Conservation (phyloP, 257 asterid genomes). For the Echites panduratus region DNA sequence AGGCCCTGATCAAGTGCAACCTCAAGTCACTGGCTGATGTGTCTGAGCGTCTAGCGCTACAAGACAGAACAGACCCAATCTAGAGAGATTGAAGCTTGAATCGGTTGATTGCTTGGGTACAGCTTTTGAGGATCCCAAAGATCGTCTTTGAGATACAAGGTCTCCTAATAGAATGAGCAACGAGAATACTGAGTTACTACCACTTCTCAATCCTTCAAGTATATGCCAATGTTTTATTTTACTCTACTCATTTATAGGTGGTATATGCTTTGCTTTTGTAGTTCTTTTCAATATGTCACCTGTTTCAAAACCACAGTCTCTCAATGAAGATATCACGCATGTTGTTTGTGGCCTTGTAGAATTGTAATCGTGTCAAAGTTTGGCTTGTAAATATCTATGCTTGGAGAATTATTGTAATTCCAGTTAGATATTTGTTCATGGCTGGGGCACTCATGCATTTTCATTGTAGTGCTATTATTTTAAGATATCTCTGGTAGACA, state of each 20-base stretch:
- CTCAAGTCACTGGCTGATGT: conserved; percentile 83
- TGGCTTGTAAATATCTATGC: conserved; percentile 46
- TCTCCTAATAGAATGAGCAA: conserved; percentile 22
- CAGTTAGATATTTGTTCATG: conserved; percentile 8
- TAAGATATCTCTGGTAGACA: background rate
- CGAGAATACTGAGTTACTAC: conserved; percentile 37
- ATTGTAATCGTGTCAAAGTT: conserved; percentile 24
- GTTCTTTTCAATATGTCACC: background rate
- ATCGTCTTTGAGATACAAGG: conserved; percentile 16
- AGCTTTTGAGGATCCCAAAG: conserved; percentile 16
- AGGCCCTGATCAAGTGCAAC: conserved; percentile 85
- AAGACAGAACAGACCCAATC: conserved; percentile 51
- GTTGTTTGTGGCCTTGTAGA: conserved; percentile 21
- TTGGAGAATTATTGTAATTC: conserved; percentile 20
- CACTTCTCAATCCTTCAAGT: conserved; percentile 33
- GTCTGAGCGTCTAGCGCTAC: conserved; percentile 65
- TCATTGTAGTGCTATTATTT: conserved; percentile 1
- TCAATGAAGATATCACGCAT: conserved; percentile 13
- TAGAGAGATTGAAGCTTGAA: conserved; percentile 28
- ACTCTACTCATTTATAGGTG: conserved; percentile 8
- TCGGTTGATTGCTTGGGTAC: background rate
- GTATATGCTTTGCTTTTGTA: conserved; percentile 8
- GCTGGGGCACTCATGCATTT: conserved; percentile 1
- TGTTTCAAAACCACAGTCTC: background rate
- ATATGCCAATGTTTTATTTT: conserved; percentile 17